Percentiles rank a stretch among this genome's conserved stretches.
Evolutionary conservation across 257 asterid species (phyloP).

Genomic region (Pogostemon cablin): DNA sequence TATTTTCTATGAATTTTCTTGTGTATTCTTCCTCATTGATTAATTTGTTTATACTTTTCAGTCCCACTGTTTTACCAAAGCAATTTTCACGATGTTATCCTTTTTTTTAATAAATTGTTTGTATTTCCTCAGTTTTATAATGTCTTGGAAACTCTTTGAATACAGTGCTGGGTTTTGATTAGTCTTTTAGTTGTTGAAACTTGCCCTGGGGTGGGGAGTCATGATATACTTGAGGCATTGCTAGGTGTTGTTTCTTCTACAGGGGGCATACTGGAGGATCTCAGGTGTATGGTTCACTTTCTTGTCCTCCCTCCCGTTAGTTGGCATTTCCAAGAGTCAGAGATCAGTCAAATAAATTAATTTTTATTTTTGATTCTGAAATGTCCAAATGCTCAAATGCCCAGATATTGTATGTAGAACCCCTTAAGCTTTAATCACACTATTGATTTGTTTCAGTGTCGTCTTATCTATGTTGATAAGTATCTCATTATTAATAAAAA

Average conservation of each 20-base stretch:
- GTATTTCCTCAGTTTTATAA: not conserved
- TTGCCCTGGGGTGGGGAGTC: not conserved
- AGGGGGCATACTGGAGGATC: not conserved
- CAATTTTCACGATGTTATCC: not conserved
- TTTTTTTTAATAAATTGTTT: slow-evolving; percentile 9
- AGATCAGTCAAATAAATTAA: not conserved
- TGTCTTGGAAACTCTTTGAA: not conserved
- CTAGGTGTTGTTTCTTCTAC: not conserved
- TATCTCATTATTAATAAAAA: not conserved
- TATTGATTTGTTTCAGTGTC: not conserved
- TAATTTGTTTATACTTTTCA: slow-evolving; percentile 16
- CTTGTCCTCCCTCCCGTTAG: not conserved
- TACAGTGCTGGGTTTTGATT: slow-evolving; percentile 16
- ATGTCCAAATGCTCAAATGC: not conserved
- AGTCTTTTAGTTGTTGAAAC: not conserved
- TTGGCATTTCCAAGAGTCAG: slow-evolving; percentile 11
- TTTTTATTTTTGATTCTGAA: not conserved
- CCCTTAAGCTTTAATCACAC: slow-evolving; percentile 7
- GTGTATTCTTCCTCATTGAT: slow-evolving; percentile 14
- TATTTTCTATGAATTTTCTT: not conserved
- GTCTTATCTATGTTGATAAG: not conserved
- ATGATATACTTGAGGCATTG: not conserved
- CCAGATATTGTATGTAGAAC: slow-evolving; percentile 10
- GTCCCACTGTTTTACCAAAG: slow-evolving; percentile 7
- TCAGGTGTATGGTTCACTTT: not conserved